Evolutionary conservation across 352 stramenopile genomes (phyloP), one percentile per base, ranked within the genome.

Genomic region (Globisporangium uncinulatum): DNA sequence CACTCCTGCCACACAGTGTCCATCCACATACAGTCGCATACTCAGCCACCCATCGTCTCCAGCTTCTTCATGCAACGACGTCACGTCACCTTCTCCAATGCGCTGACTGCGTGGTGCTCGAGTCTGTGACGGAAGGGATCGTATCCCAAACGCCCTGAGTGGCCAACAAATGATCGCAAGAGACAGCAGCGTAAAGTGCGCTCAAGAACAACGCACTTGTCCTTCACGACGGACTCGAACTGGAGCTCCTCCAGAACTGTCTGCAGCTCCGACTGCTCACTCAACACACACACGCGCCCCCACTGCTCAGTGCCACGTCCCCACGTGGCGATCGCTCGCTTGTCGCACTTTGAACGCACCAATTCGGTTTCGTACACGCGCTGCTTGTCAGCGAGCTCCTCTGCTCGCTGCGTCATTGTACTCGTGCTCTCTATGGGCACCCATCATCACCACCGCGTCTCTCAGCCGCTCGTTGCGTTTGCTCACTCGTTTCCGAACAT

Each of bases 361-460:
- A 83, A 39, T n/a, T 83, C 65, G 2, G 44, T 17, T 36, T 77
- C 62, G 46, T 62, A 73, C 5, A 24, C 54, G 34, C 56, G 66
- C 51, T 71, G 62, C 6, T 64, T 67, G 44, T 79, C 63, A 3
- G 47, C 44, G 47, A 70, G 62, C 50, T 83, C 73, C 10, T 53
- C 56, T 0, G 73, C 66, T 17, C 70, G 66, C 57, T 83, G 73
- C 61, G 67, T 55, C 63, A 83, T 79, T 21, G 67, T 69, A 4
- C 41, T 55, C 10, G 68, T 73, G 48, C 75, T 83, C 52, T 83
- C 73, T 83, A 43, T 6, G 31, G n/a, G n/a, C n/a, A n/a, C n/a
- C n/a, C n/a, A n/a, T n/a, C n/a, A n/a, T n/a, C n/a, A n/a, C 19
- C 10, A 46, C 31, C 20, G n/a, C 11, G 5, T 36, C n/a, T 20